Conservation (phyloP, 1,284 basidiomycete species). For the Sporisorium sorghi region DNA sequence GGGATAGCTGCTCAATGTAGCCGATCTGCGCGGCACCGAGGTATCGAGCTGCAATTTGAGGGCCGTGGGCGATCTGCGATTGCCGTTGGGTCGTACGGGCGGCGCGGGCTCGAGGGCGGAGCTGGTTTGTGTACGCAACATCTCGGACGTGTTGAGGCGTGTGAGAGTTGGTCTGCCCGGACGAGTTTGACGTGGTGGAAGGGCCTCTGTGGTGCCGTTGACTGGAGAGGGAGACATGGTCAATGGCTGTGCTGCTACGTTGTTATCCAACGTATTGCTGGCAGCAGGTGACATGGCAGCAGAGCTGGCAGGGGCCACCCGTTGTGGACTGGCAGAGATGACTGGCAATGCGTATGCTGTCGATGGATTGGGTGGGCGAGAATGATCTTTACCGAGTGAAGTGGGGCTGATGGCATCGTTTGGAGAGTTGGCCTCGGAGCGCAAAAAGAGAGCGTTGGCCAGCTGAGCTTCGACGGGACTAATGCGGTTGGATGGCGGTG, state of each 20-base stretch:
- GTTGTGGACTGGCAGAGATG: conserved; percentile 12
- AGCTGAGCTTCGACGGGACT: not conserved
- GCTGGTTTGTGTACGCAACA: conserved; percentile 30
- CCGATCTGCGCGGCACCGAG: conserved; percentile 35
- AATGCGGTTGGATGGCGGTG: not conserved
- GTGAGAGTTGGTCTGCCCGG: conserved; percentile 36
- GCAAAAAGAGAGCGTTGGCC: conserved; percentile 12
- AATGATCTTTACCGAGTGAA: not conserved
- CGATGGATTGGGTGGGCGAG: not conserved
- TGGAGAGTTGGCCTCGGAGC: conserved; percentile 21
- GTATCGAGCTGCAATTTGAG: conserved; percentile 44
- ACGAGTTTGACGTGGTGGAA: conserved; percentile 6
- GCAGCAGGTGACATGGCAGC: not conserved
- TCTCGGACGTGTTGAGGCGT: conserved; percentile 56
- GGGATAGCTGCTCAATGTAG: conserved; percentile 35
- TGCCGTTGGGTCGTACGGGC: conserved; percentile 1
- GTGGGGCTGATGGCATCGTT: conserved; percentile 6
- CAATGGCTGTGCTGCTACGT: not conserved
- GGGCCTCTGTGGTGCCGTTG: not conserved
- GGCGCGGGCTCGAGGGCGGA: conserved; percentile 9
- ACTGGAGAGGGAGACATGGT: conserved; percentile 8
- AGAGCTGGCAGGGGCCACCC: not conserved
- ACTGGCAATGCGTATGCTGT: not conserved
- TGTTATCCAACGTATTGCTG: not conserved
- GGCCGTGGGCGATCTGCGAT: conserved; percentile 26